Percentiles rank a stretch among this genome's conserved stretches.
Evolutionary conservation across 2,329 filamentous ascomycete genomes (phyloP).

Genomic region (Paracamarosporium sp.): DNA sequence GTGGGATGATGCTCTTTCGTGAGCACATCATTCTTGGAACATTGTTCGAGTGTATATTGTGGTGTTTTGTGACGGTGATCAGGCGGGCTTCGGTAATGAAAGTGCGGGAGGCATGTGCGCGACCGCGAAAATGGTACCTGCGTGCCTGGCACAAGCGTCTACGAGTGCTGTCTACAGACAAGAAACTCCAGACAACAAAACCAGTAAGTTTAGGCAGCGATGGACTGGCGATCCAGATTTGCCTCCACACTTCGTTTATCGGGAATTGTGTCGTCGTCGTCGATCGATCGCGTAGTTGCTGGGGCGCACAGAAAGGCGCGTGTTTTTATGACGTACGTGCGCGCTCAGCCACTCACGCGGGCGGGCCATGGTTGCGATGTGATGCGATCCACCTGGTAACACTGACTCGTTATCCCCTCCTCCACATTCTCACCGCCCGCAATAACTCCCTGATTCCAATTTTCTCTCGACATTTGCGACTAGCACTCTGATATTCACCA

Average conservation of each 20-base stretch:
- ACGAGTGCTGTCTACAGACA: not conserved
- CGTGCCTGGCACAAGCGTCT: not conserved
- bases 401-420: conserved; percentile 10
- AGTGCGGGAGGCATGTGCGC: not conserved
- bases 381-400: not conserved
- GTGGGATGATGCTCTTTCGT: not conserved
- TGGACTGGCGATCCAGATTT: not conserved
- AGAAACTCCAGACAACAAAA: not conserved
- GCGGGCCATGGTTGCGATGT: not conserved
- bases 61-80: not conserved
- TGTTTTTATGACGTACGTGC: conserved; percentile 6
- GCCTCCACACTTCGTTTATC: not conserved
- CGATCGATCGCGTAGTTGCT: not conserved
- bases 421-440: conserved; percentile 4
- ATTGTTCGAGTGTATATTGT: not conserved
- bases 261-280: not conserved
- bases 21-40: not conserved
- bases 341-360: conserved; percentile 1
- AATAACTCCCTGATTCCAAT: not conserved
- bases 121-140: not conserved
- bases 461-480: not conserved
- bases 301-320: not conserved
- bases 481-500: conserved; percentile 3
- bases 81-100: not conserved
- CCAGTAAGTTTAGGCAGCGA: not conserved